A percentile compares a stretch with the other conserved stretches of the same genome.
phyloP scores from a whole-genome alignment of 2,329 filamentous ascomycete species.

The Aspergillus sp. region DNA sequence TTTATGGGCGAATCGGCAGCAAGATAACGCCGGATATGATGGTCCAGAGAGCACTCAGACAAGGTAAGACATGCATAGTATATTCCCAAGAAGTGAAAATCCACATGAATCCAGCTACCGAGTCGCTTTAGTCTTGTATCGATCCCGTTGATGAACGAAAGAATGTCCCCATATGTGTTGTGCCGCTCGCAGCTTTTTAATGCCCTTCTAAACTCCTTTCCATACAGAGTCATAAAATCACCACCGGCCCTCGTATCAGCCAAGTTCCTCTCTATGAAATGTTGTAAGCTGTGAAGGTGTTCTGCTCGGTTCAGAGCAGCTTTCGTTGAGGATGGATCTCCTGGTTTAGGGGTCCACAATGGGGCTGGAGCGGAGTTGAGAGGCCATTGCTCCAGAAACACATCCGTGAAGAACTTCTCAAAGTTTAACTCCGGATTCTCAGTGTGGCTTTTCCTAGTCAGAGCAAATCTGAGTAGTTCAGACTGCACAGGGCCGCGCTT shows the following conservation, averaged over 20 bases:
- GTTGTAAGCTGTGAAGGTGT: slow-evolving; percentile 19
- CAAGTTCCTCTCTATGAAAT: slow-evolving; percentile 26
- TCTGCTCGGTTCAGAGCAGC: not conserved
- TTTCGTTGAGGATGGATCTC: not conserved
- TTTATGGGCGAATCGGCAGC: not conserved
- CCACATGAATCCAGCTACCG: slow-evolving; percentile 7
- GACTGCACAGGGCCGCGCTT: slow-evolving; percentile 23
- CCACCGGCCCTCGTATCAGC: slow-evolving; percentile 9
- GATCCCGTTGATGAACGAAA: slow-evolving; percentile 31
- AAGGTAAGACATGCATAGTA: slow-evolving; percentile 31
- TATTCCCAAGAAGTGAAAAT: slow-evolving; percentile 27
- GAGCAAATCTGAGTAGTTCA: slow-evolving; percentile 33
- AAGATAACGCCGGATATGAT: slow-evolving; percentile 25
- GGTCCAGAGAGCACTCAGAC: slow-evolving; percentile 27
- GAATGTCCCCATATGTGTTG: slow-evolving; percentile 30
- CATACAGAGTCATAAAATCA: slow-evolving; percentile 11
- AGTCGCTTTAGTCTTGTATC: slow-evolving; percentile 26
- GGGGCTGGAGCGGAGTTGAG: slow-evolving; percentile 16
- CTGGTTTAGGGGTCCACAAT: slow-evolving; percentile 20
- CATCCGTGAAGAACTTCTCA: slow-evolving; percentile 17
- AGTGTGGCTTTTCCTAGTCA: slow-evolving; percentile 24
- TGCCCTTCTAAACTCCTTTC: not conserved
- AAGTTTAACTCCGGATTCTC: slow-evolving; percentile 6
- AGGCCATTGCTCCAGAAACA: slow-evolving; percentile 26
- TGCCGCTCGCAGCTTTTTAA: slow-evolving; percentile 25